These are phyloP conservation scores for Chalaropsis ovoidea DNA, from an alignment of 2,329 filamentous ascomycete genomes.

Conservation along the genomic window DNA sequence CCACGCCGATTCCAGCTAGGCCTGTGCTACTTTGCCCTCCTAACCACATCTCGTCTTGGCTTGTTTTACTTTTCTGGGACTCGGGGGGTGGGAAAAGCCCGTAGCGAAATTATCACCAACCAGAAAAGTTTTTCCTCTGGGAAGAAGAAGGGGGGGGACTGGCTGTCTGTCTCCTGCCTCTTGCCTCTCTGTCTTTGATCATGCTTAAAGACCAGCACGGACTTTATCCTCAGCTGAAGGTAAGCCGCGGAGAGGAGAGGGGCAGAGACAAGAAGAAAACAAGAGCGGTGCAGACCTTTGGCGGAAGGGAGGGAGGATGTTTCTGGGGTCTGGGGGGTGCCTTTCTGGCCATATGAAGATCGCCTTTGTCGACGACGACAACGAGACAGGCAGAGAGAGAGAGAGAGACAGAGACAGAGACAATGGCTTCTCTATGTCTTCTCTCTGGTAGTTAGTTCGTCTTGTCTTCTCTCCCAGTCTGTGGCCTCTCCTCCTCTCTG, in stretches of 20 bases:
- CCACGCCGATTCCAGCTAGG: too few relatives aligned
- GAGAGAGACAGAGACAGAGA: too few relatives aligned
- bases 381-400: too few relatives aligned
- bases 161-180: too few relatives aligned
- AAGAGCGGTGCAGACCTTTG: too few relatives aligned
- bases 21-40: not conserved
- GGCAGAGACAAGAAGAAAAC: not conserved
- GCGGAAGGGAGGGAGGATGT: too few relatives aligned
- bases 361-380: not conserved
- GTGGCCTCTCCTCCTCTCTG: not conserved
- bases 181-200: too few relatives aligned
- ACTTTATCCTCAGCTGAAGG: not conserved
- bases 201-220: not conserved
- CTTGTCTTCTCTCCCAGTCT: not conserved
- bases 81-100: not conserved
- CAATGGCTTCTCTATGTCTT: not conserved
- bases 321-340: too few relatives aligned
- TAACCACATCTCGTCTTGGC: not conserved
- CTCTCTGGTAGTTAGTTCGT: too few relatives aligned
- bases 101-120: constrained; percentile 9
- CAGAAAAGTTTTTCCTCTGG: not conserved
- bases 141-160: too few relatives aligned
- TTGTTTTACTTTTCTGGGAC: constrained; percentile 6
- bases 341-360: constrained; percentile 2
- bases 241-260: not conserved